Conservation (phyloP, 768 basidiomycete genomes). For the Leccinum pellstonianum region DNA sequence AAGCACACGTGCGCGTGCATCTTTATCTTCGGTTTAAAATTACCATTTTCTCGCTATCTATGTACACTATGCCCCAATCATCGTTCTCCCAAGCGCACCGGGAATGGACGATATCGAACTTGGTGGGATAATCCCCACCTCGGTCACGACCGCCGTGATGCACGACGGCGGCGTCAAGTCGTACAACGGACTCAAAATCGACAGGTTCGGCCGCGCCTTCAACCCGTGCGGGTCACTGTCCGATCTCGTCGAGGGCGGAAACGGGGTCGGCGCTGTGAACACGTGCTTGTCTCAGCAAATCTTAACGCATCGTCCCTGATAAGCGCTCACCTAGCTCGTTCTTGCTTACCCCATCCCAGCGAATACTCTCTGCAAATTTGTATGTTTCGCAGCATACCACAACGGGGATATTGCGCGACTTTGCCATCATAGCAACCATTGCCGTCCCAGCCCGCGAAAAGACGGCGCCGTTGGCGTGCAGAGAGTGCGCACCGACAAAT, state of each 20-base stretch:
- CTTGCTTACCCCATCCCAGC: conserved; percentile 91
- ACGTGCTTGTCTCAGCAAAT: conserved; percentile 4
- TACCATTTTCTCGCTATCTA: background rate
- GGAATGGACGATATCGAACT: conserved; percentile 86
- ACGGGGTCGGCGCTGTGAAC: conserved; percentile 29
- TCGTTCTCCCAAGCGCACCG: conserved; percentile 48
- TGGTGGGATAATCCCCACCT: conserved; percentile 93
- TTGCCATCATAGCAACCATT: conserved; percentile 94
- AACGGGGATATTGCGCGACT: conserved; percentile 84
- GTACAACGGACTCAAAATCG: conserved; percentile 85
- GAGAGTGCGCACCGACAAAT: conserved; percentile 89
- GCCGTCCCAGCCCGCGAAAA: conserved; percentile 95
- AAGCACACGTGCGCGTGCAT: conserved; percentile 20
- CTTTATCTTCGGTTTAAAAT: background rate
- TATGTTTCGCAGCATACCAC: conserved; percentile 98
- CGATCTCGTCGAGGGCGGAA: conserved; percentile 17
- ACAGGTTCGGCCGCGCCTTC: conserved; percentile 52
- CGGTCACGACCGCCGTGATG: conserved; percentile 96
- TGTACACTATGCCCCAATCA: conserved; percentile 22
- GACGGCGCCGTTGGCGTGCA: conserved; percentile 93
- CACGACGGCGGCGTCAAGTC: conserved; percentile 90
- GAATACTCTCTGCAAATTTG: conserved; percentile 92
- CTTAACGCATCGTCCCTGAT: background rate
- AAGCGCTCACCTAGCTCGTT: conserved; percentile 82
- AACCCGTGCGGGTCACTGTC: conserved; percentile 14